A percentile compares a stretch with the other conserved stretches of the same genome.
These are phyloP conservation scores for Myriosclerotinia duriaeana DNA, from an alignment of 2,329 filamentous ascomycete species.

Conservation along the genomic window DNA sequence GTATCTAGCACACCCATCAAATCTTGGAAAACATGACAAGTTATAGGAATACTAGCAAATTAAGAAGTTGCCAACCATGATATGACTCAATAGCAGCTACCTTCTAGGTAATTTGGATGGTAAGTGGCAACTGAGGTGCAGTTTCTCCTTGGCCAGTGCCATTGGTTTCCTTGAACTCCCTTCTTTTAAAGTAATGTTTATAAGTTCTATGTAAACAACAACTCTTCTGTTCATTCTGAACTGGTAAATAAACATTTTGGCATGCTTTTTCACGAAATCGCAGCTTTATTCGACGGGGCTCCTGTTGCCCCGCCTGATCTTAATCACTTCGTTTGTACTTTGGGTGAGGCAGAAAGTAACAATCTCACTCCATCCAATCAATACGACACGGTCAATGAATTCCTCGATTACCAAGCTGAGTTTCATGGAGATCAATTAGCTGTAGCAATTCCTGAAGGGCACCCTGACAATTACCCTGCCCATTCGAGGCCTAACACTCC, in stretches of 20 bases:
- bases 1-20: not conserved
- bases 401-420: slow-evolving; percentile 46
- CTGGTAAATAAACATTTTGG: slow-evolving; percentile 6
- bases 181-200: slow-evolving; percentile 4
- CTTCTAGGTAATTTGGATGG: not conserved
- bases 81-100: not conserved
- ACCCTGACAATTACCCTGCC: not conserved
- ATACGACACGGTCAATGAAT: slow-evolving; percentile 50
- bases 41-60: not conserved
- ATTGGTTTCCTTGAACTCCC: not conserved
- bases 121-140: not conserved
- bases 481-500: not conserved
- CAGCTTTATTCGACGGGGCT: slow-evolving; percentile 4
- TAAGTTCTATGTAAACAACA: not conserved
- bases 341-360: slow-evolving; percentile 49
- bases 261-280: not conserved
- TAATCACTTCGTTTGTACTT: slow-evolving; percentile 59
- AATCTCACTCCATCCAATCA: slow-evolving; percentile 47
- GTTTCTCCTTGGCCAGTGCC: slow-evolving; percentile 8
- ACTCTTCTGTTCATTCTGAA: not conserved
- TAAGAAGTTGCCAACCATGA: not conserved
- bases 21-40: not conserved
- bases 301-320: not conserved
- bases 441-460: not conserved
- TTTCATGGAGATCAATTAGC: slow-evolving; percentile 7